A percentile compares a stretch with the other conserved stretches of the same genome.
Evolutionary conservation across 1,139 yeast species (phyloP).

Genomic region (Candida sp.): DNA sequence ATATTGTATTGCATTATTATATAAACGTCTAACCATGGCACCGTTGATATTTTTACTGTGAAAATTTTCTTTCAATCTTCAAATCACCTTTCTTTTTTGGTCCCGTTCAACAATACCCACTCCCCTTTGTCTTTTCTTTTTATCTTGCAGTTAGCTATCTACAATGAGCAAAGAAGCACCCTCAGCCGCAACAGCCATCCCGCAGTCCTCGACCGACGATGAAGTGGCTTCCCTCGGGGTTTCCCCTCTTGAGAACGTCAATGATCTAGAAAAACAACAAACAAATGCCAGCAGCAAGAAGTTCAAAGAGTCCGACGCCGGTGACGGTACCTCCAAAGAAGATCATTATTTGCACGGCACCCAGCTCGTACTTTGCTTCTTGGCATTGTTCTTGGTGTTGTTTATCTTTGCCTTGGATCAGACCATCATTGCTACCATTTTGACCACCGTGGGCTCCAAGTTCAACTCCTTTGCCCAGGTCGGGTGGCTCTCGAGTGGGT

Average conservation of each 20-base stretch:
- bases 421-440: slow-evolving; percentile 41
- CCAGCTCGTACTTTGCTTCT: slow-evolving; percentile 28
- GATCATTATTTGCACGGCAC: slow-evolving; percentile 40
- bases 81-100: not conserved
- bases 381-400: slow-evolving; percentile 31
- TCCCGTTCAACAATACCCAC: too few species aligned
- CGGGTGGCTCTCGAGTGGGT: slow-evolving; percentile 68
- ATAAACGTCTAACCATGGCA: too few species aligned
- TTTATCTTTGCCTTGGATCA: slow-evolving; percentile 45
- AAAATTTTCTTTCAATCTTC: too few species aligned
- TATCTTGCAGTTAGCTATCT: not conserved
- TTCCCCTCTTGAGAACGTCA: not conserved
- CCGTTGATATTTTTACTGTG: too few species aligned
- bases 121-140: too few species aligned
- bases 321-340: slow-evolving; percentile 45
- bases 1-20: too few species aligned
- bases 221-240: not conserved
- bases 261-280: slow-evolving; percentile 9
- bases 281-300: not conserved
- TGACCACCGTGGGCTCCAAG: slow-evolving; percentile 41
- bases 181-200: not conserved
- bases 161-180: not conserved
- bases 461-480: slow-evolving; percentile 52
- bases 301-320: slow-evolving; percentile 42
- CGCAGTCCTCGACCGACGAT: not conserved